Evolutionary conservation across 2,329 filamentous ascomycete species (phyloP).

Genomic region (Monosporascus sp.): DNA sequence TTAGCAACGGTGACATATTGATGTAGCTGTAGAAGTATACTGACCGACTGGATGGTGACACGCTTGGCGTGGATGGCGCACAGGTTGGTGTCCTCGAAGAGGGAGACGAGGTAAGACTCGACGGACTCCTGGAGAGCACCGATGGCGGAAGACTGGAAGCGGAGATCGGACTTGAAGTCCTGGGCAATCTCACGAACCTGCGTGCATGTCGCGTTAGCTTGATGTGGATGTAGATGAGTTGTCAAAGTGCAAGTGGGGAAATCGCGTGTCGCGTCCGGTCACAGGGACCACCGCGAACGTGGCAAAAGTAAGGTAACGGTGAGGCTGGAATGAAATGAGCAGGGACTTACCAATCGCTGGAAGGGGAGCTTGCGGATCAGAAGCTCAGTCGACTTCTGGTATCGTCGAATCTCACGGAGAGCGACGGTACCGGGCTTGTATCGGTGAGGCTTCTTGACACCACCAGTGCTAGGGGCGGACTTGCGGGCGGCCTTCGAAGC

Average conservation of each 20-base stretch:
- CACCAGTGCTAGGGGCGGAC: slow-evolving; percentile 92
- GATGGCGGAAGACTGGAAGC: slow-evolving; percentile 98
- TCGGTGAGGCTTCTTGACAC: slow-evolving; percentile 93
- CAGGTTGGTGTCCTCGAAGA: slow-evolving; percentile 97
- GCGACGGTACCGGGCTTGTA: slow-evolving; percentile 92
- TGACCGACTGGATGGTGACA: slow-evolving; percentile 83
- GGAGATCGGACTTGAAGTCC: slow-evolving; percentile 90
- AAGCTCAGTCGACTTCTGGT: slow-evolving; percentile 96
- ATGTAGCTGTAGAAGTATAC: slow-evolving; percentile 15
- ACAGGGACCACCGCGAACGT: not conserved
- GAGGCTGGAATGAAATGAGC: not conserved
- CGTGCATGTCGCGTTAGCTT: slow-evolving; percentile 14
- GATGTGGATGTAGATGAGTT: not conserved
- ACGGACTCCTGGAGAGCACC: slow-evolving; percentile 97
- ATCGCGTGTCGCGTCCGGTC: not conserved
- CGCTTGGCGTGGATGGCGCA: slow-evolving; percentile 99
- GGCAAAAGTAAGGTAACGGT: not conserved
- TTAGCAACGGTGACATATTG: slow-evolving; percentile 25
- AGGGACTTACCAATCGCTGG: slow-evolving; percentile 70
- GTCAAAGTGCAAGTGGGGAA: not conserved
- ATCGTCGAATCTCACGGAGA: slow-evolving; percentile 96
- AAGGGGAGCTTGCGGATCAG: slow-evolving; percentile 97
- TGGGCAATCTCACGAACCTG: slow-evolving; percentile 89
- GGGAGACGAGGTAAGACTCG: slow-evolving; percentile 95
- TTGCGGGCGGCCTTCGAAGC: slow-evolving; percentile 99